These are phyloP conservation scores for Schwanniomyces occidentalis DNA, from an alignment of 805 yeast genomes.

Conservation along the genomic window DNA sequence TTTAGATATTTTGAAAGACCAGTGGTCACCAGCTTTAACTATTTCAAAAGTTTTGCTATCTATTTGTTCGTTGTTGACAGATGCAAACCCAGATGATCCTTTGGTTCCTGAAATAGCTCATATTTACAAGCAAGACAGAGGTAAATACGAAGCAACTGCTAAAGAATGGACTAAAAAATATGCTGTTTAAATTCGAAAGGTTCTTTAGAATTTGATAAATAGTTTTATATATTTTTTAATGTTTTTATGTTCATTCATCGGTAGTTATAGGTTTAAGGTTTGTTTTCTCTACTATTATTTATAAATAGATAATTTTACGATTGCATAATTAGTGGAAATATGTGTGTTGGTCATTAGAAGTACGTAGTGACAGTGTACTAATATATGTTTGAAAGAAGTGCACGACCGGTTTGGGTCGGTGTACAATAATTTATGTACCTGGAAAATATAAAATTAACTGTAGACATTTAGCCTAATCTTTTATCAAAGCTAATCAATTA, in stretches of 20 bases:
- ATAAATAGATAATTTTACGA: constrained; percentile 13
- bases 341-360: too few relatives aligned
- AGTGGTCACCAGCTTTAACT: constrained; percentile 98
- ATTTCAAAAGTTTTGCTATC: constrained; percentile 93
- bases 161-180: constrained; percentile 98
- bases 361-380: too few relatives aligned
- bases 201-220: constrained; percentile 1
- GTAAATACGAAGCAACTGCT: constrained; percentile 95
- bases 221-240: constrained; percentile 3
- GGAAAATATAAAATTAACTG: too few relatives aligned
- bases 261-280: constrained; percentile 7
- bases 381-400: too few relatives aligned
- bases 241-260: constrained; percentile 3
- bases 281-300: constrained; percentile 7
- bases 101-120: constrained; percentile 98
- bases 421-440: too few relatives aligned
- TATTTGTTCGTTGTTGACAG: constrained; percentile 92
- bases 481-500: too few relatives aligned
- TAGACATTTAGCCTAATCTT: too few relatives aligned
- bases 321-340: too few relatives aligned
- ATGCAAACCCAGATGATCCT: constrained; percentile 99
- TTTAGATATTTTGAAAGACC: constrained; percentile 94
- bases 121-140: constrained; percentile 89
- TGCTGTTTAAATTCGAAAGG: constrained; percentile 60
- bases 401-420: too few relatives aligned